Conservation (phyloP, 1,284 basidiomycete species). For the Blastosporella zonata region DNA sequence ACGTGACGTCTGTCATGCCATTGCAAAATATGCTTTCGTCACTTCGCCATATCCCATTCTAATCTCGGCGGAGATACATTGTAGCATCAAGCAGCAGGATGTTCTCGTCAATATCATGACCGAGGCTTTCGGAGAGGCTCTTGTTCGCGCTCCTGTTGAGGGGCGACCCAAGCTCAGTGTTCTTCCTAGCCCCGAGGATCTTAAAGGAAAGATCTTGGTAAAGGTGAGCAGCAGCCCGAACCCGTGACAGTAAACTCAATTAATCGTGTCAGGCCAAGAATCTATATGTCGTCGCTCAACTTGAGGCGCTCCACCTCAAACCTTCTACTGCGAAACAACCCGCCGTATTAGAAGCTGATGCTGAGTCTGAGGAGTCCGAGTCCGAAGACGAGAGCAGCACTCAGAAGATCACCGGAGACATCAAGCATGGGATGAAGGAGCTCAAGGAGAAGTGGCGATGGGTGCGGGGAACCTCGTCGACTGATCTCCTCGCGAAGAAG, state of each 20-base stretch:
- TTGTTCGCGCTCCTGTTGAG: conserved; percentile 64
- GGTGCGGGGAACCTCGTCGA: conserved; percentile 19
- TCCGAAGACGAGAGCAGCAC: conserved; percentile 26
- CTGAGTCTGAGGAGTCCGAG: conserved; percentile 38
- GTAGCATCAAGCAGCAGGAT: conserved; percentile 80
- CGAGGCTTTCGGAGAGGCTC: conserved; percentile 73
- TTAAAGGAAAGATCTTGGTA: conserved; percentile 80
- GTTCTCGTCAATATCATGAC: conserved; percentile 77
- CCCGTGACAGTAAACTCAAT: conserved; percentile 4
- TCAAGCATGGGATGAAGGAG: conserved; percentile 23
- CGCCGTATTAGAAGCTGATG: conserved; percentile 45
- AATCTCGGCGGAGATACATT: conserved; percentile 94
- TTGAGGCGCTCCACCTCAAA: conserved; percentile 32
- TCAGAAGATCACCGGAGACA: conserved; percentile 12
- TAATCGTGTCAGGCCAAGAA: conserved; percentile 54
- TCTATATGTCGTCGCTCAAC: conserved; percentile 41
- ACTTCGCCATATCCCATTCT: conserved; percentile 93
- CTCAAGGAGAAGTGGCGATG: conserved; percentile 28
- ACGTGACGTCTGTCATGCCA: conserved; percentile 83
- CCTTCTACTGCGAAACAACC: conserved; percentile 24
- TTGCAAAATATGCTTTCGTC: conserved; percentile 91
- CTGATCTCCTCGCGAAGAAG: conserved; percentile 6
- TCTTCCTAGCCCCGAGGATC: conserved; percentile 86
- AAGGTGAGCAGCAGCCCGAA: conserved; percentile 52
- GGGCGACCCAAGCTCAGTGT: conserved; percentile 45